These are phyloP conservation scores for Phytopythium delawarense DNA, from an alignment of 352 stramenopile genomes.

Conservation along the genomic window DNA sequence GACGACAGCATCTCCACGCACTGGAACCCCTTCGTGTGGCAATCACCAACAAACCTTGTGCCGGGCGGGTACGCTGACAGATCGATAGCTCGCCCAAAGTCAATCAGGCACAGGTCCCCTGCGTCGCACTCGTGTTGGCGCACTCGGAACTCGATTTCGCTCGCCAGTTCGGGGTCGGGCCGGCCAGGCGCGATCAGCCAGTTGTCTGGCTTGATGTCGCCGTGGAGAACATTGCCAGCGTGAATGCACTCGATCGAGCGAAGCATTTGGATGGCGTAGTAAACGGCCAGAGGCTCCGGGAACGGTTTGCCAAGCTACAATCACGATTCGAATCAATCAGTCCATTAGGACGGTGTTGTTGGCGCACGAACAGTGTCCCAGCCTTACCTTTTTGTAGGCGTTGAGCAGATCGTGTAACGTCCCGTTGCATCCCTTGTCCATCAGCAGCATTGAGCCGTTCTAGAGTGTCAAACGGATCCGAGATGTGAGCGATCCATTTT, in stretches of 20 bases:
- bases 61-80: constrained; percentile 45
- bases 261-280: constrained; percentile 83
- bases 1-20: constrained; percentile 80
- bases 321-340: not conserved
- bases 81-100: constrained; percentile 85
- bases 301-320: constrained; percentile 46
- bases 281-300: constrained; percentile 64
- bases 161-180: constrained; percentile 9
- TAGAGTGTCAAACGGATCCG: constrained; percentile 9
- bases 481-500: constrained; percentile 1
- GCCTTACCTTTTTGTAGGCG: constrained; percentile 62
- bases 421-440: constrained; percentile 60
- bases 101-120: constrained; percentile 66
- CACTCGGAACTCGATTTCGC: not conserved
- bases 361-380: not conserved
- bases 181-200: constrained; percentile 58
- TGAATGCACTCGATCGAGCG: constrained; percentile 66
- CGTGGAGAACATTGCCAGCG: constrained; percentile 57
- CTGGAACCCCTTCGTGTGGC: constrained; percentile 83
- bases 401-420: constrained; percentile 82
- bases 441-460: constrained; percentile 75
- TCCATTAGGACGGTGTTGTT: not conserved
- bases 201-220: constrained; percentile 87
- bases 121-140: constrained; percentile 20
- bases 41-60: constrained; percentile 66